A percentile compares a stretch with the other conserved stretches of the same genome.
These are phyloP conservation scores for Begonia fuchsioides DNA, from an alignment of 306 rosid genomes.

Conservation along the genomic window DNA sequence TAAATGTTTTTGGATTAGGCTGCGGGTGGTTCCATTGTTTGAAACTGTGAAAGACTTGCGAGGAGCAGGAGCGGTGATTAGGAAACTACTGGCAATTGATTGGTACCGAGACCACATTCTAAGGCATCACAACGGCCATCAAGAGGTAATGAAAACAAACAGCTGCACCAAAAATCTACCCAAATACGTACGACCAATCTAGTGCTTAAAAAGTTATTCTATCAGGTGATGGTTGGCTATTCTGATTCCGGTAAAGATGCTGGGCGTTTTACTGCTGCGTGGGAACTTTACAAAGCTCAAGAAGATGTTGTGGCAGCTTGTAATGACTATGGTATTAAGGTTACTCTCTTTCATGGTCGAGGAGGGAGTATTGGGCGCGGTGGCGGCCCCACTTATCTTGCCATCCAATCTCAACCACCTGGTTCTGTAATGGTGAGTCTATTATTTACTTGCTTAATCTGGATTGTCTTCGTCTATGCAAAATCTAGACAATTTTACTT, in stretches of 20 bases:
- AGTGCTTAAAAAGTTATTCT: slow-evolving; percentile 12
- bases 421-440: slow-evolving; percentile 83
- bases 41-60: slow-evolving; percentile 90
- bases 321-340: slow-evolving; percentile 71
- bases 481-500: too few species aligned
- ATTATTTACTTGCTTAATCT: too few species aligned
- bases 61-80: slow-evolving; percentile 78
- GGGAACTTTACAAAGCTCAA: slow-evolving; percentile 98
- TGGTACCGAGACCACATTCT: slow-evolving; percentile 76
- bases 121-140: slow-evolving; percentile 67
- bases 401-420: slow-evolving; percentile 97
- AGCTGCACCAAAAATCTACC: not conserved
- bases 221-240: slow-evolving; percentile 93
- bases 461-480: too few species aligned
- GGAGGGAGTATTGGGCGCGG: slow-evolving; percentile 98
- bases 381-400: slow-evolving; percentile 92
- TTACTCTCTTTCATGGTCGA: slow-evolving; percentile 88
- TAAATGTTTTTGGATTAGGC: slow-evolving; percentile 22
- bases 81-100: slow-evolving; percentile 66
- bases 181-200: not conserved
- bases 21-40: slow-evolving; percentile 92
- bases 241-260: slow-evolving; percentile 99
- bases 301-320: slow-evolving; percentile 94
- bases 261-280: slow-evolving; percentile 88
- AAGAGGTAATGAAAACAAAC: slow-evolving; percentile 55